phyloP scores from a whole-genome alignment of 1,139 yeast genomes.

The Nematodospora anomalae region DNA sequence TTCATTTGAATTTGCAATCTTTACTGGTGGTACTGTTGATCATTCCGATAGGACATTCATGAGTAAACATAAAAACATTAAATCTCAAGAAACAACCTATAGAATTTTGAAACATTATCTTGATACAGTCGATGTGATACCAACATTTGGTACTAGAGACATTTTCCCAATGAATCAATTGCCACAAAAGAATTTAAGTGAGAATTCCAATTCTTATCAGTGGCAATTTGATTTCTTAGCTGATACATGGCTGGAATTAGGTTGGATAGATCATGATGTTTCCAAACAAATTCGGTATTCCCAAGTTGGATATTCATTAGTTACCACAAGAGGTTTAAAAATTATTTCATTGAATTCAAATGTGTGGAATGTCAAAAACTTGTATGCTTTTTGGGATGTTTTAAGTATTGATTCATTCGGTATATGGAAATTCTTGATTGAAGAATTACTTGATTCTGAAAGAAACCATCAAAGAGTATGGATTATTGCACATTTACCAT shows the following conservation, averaged over 20 bases:
- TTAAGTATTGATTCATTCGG: constrained; percentile 27
- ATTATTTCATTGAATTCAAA: constrained; percentile 33
- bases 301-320: constrained; percentile 27
- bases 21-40: constrained; percentile 33
- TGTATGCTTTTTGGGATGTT: constrained; percentile 24
- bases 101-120: constrained; percentile 25
- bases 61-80: constrained; percentile 17
- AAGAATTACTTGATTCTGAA: constrained; percentile 31
- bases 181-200: constrained; percentile 17
- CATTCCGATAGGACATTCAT: constrained; percentile 23
- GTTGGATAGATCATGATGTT: constrained; percentile 38
- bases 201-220: constrained; percentile 18
- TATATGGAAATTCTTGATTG: constrained; percentile 29
- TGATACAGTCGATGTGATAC: constrained; percentile 23
- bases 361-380: constrained; percentile 30
- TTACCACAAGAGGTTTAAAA: constrained; percentile 28
- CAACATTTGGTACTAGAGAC: constrained; percentile 30
- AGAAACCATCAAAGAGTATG: constrained; percentile 30
- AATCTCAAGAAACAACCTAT: constrained; percentile 20
- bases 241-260: constrained; percentile 30
- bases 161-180: constrained; percentile 30
- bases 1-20: constrained; percentile 30
- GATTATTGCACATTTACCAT: constrained; percentile 34
- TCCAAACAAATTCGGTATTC: constrained; percentile 32
- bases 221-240: constrained; percentile 32